Percentiles rank a stretch among this genome's conserved stretches.
Evolutionary conservation across 257 asterid species (phyloP).

Genomic region (Solanum clarkiae): DNA sequence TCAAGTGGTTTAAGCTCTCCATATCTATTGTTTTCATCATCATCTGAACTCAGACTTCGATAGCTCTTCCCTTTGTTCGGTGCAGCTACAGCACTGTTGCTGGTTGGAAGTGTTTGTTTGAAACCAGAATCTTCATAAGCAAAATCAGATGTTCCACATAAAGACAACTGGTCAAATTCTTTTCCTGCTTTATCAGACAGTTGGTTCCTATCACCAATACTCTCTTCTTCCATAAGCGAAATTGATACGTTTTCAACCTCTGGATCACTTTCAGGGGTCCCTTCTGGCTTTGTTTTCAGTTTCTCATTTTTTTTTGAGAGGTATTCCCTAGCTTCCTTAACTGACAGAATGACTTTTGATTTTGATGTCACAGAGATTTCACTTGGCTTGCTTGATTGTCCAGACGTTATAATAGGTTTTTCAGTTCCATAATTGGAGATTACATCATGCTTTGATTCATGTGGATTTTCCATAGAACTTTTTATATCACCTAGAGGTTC

Average conservation of each 20-base stretch:
- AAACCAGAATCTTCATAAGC: constrained; percentile 1
- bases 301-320: constrained; percentile 40
- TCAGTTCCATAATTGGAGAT: constrained; percentile 13
- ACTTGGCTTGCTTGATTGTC: constrained; percentile 1
- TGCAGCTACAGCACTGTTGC: constrained; percentile 8
- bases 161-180: constrained; percentile 4
- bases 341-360: constrained; percentile 58
- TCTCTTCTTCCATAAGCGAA: constrained; percentile 6
- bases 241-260: constrained; percentile 5
- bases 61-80: neutral
- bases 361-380: constrained; percentile 19
- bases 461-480: constrained; percentile 8
- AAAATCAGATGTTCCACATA: constrained; percentile 4
- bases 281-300: constrained; percentile 18
- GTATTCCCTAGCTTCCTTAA: constrained; percentile 74
- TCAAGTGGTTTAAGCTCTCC: constrained; percentile 11
- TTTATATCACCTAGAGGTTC: constrained; percentile 6
- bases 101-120: neutral
- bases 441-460: constrained; percentile 3
- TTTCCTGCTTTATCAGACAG: constrained; percentile 12
- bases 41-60: neutral
- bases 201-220: constrained; percentile 6
- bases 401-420: constrained; percentile 12
- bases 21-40: constrained; percentile 10
- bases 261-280: constrained; percentile 10